Percentiles rank a stretch among this genome's conserved stretches.
These are phyloP conservation scores for Candida albicans DNA, from an alignment of 1,139 yeast genomes.

Conservation along the genomic window DNA sequence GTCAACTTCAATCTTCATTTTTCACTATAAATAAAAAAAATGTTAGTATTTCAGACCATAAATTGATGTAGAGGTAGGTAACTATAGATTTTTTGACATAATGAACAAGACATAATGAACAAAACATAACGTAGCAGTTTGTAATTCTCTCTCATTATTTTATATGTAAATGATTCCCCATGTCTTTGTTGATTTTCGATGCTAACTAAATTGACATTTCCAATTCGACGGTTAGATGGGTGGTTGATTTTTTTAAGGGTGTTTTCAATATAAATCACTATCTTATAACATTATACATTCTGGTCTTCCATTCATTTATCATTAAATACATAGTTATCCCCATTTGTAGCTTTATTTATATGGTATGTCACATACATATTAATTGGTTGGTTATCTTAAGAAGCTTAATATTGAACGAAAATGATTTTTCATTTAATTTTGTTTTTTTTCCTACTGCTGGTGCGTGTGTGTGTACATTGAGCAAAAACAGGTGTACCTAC, in stretches of 20 bases:
- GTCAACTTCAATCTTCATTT: constrained; percentile 99
- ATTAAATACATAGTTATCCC: background rate
- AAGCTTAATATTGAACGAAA: constrained; percentile 4
- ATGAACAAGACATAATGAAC: background rate
- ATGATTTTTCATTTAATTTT: constrained; percentile 10
- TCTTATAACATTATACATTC: too few species aligned
- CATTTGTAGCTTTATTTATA: background rate
- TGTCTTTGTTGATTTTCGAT: background rate
- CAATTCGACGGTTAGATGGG: too few species aligned
- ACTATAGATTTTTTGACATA: background rate
- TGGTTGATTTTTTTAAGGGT: too few species aligned
- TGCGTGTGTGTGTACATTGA: constrained; percentile 4
- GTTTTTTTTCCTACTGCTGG: constrained; percentile 2
- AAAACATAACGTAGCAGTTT: too few species aligned
- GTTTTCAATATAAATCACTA: too few species aligned
- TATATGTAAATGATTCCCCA: too few species aligned
- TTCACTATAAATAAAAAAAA: constrained; percentile 18
- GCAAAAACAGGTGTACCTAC: background rate
- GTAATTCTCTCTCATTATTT: too few species aligned
- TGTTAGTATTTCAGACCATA: constrained; percentile 12
- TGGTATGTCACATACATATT: constrained; percentile 12
- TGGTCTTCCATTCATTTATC: background rate
- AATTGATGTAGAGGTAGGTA: background rate
- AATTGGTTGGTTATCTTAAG: constrained; percentile 9
- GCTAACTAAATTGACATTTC: too few species aligned